Percentiles rank a stretch among this genome's conserved stretches.
phyloP scores from a whole-genome alignment of 73 alveolate genomes.

The Tetrahymena thermophila region DNA sequence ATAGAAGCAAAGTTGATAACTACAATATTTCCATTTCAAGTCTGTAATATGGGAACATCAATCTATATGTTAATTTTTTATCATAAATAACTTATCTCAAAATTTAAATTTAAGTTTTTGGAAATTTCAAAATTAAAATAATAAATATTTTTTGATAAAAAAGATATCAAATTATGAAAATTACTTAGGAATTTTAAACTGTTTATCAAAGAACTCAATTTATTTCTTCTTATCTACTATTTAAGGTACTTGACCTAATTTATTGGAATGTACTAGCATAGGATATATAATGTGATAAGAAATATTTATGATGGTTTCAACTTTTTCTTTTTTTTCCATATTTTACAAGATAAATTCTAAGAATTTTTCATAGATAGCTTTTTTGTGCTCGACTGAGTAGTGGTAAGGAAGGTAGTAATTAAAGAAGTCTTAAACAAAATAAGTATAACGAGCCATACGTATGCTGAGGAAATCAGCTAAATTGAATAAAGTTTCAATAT shows the following conservation, averaged over 20 bases:
- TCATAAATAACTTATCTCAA: neutral
- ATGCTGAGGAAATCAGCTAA: neutral
- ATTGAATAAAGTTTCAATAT: neutral
- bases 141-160: too few relatives aligned
- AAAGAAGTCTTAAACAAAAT: neutral
- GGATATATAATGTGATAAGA: neutral
- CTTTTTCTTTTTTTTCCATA: neutral
- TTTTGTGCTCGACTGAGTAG: neutral
- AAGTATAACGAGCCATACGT: neutral
- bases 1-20: neutral
- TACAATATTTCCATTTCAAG: neutral
- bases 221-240: neutral
- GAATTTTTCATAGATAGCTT: neutral
- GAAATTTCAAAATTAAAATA: too few relatives aligned
- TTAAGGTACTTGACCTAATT: neutral
- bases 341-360: neutral
- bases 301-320: neutral
- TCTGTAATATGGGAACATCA: neutral
- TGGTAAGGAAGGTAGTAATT: neutral
- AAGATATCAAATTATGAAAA: neutral
- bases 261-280: neutral
- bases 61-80: neutral
- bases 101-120: too few relatives aligned
- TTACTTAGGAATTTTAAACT: neutral
- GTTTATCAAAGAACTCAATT: neutral